Percentiles rank a stretch among this genome's conserved stretches.
Conservation (phyloP, 179 eudicot genomes). For the Nepenthes alata region DNA sequence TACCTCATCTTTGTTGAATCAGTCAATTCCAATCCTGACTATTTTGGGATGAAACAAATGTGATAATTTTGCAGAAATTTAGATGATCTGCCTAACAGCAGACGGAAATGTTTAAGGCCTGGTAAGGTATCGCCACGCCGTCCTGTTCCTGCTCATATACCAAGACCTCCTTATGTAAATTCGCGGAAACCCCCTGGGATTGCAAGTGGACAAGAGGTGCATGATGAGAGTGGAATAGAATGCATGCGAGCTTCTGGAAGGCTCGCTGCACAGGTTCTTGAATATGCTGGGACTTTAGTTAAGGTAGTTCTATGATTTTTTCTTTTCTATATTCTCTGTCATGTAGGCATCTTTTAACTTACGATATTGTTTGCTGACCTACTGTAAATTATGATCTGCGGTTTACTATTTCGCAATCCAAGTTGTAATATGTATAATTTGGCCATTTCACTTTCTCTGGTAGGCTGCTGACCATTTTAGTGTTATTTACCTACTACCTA, state of each 20-base stretch:
- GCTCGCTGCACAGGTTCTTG: slow-evolving; percentile 89
- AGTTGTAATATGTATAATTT: too few relatives aligned
- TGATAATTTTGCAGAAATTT: slow-evolving; percentile 7
- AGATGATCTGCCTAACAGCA: slow-evolving; percentile 33
- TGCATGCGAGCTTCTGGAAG: slow-evolving; percentile 92
- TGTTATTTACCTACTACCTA: too few relatives aligned
- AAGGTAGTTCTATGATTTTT: slow-evolving; percentile 35
- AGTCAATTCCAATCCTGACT: background rate
- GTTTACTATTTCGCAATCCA: too few relatives aligned
- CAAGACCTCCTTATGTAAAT: slow-evolving; percentile 66
- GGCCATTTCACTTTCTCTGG: too few relatives aligned
- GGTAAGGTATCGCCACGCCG: slow-evolving; percentile 81
- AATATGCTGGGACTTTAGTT: slow-evolving; percentile 91
- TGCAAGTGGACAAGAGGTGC: slow-evolving; percentile 65
- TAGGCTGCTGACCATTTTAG: too few relatives aligned
- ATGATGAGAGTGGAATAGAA: slow-evolving; percentile 66
- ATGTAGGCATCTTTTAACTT: background rate
- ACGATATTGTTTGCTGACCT: too few relatives aligned
- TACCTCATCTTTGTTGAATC: background rate
- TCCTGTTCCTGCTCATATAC: slow-evolving; percentile 67
- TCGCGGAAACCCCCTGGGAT: slow-evolving; percentile 63
- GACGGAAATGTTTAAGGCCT: slow-evolving; percentile 51
- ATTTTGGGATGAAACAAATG: background rate
- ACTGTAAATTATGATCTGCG: too few relatives aligned
- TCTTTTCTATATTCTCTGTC: background rate